Percentiles rank a stretch among this genome's conserved stretches.
Evolutionary conservation across 352 stramenopile species (phyloP).

Genomic region (Thalassiosira hispida): DNA sequence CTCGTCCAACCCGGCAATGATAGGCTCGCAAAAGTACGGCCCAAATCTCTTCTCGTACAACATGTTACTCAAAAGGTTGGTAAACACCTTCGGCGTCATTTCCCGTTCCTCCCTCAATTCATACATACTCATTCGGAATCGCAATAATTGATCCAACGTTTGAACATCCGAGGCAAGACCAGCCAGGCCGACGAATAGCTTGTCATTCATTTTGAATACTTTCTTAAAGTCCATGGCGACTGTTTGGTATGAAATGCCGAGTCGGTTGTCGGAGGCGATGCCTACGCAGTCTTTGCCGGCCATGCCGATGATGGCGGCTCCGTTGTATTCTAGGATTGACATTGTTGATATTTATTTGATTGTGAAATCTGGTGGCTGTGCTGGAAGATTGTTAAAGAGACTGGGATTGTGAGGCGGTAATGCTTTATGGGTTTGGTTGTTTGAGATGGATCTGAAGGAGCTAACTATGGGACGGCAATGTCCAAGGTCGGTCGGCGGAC

Average conservation of each 20-base stretch:
- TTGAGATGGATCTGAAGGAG: background rate
- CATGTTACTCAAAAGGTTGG: slow-evolving; percentile 93
- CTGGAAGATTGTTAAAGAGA: background rate
- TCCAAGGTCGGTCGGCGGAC: background rate
- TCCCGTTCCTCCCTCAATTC: slow-evolving; percentile 98
- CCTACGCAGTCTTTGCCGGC: slow-evolving; percentile 98
- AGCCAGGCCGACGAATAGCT: slow-evolving; percentile 93
- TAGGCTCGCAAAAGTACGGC: slow-evolving; percentile 98
- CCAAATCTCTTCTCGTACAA: slow-evolving; percentile 99
- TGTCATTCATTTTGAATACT: slow-evolving; percentile 97
- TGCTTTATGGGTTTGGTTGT: background rate
- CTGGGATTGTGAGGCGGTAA: background rate
- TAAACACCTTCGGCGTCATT: slow-evolving; percentile 98
- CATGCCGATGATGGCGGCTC: slow-evolving; percentile 98
- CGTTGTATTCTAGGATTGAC: slow-evolving; percentile 96
- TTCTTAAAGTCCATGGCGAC: slow-evolving; percentile 98
- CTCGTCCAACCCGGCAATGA: slow-evolving; percentile 96
- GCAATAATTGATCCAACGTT: slow-evolving; percentile 92
- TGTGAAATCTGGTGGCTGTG: no score
- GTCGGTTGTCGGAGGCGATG: slow-evolving; percentile 96
- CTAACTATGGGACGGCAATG: background rate
- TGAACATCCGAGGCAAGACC: slow-evolving; percentile 98
- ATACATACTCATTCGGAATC: slow-evolving; percentile 93
- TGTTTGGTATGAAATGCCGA: slow-evolving; percentile 96
- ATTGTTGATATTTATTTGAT: slow-evolving; percentile 39